These are phyloP conservation scores for Vanilla planifolia DNA, from an alignment of 106 monocot genomes.

Conservation along the genomic window DNA sequence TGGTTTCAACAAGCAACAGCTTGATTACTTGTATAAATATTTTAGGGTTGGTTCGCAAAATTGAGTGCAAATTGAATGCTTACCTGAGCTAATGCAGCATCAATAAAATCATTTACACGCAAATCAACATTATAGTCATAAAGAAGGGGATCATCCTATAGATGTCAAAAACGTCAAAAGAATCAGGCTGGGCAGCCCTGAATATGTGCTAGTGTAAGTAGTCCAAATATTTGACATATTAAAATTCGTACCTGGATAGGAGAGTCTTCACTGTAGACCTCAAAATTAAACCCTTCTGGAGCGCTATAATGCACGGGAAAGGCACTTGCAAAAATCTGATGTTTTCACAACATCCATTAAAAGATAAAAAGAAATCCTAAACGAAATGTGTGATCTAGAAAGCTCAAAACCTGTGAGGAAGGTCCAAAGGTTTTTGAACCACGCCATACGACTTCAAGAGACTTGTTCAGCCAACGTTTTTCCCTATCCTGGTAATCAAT, in stretches of 20 bases:
- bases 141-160: constrained; percentile 63
- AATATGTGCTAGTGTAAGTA: background rate
- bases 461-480: constrained; percentile 51
- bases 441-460: constrained; percentile 78
- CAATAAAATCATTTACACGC: constrained; percentile 77
- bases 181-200: background rate
- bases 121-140: constrained; percentile 75
- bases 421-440: constrained; percentile 79
- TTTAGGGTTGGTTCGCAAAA: background rate
- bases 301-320: constrained; percentile 53
- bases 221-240: background rate
- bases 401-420: constrained; percentile 49
- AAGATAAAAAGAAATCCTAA: background rate
- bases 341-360: constrained; percentile 2
- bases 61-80: background rate
- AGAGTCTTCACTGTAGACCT: constrained; percentile 18
- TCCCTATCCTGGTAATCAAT: constrained; percentile 76
- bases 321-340: constrained; percentile 53
- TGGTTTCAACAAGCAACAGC: too few species aligned
- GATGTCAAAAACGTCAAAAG: background rate
- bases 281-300: constrained; percentile 41
- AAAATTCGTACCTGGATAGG: constrained; percentile 34
- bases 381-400: background rate
- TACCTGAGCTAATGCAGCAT: constrained; percentile 51
- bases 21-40: background rate